Percentiles rank a stretch among this genome's conserved stretches.
Evolutionary conservation across 2,329 filamentous ascomycete genomes (phyloP).

Genomic region (Neoscytalidium dimidiatum): DNA sequence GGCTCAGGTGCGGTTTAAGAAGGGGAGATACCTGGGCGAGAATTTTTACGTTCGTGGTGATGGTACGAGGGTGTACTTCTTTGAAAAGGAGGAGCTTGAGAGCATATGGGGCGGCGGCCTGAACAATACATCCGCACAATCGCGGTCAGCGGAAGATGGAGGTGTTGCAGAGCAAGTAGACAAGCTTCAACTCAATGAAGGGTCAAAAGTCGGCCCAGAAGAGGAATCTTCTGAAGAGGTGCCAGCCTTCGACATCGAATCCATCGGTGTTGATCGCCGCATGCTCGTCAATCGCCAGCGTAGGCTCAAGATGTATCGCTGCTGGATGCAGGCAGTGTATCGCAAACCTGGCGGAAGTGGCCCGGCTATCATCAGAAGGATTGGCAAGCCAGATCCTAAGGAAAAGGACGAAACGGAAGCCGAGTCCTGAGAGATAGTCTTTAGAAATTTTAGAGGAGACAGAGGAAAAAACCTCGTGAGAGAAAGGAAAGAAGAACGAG

Average conservation of each 20-base stretch:
- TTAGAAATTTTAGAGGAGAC: background rate
- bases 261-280: constrained; percentile 82
- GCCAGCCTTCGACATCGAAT: constrained; percentile 64
- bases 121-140: background rate
- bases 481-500: background rate
- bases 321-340: constrained; percentile 89
- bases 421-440: background rate
- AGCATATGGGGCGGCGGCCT: constrained; percentile 69
- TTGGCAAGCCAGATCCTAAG: background rate
- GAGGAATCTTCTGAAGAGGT: constrained; percentile 25
- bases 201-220: background rate
- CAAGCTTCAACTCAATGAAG: constrained; percentile 9
- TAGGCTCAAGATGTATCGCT: constrained; percentile 96
- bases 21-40: constrained; percentile 88
- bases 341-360: constrained; percentile 54
- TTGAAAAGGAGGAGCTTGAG: constrained; percentile 80
- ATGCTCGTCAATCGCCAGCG: constrained; percentile 89
- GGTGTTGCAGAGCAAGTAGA: constrained; percentile 27
- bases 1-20: constrained; percentile 95
- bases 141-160: constrained; percentile 21
- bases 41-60: constrained; percentile 98
- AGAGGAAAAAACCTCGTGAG: background rate
- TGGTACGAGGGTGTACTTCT: constrained; percentile 96
- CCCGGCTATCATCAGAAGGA: background rate
- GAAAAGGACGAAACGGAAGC: background rate